Base-by-base conservation (phyloP, 2,329 filamentous ascomycete species). In the Ophiostoma himal-ulmi region DNA sequence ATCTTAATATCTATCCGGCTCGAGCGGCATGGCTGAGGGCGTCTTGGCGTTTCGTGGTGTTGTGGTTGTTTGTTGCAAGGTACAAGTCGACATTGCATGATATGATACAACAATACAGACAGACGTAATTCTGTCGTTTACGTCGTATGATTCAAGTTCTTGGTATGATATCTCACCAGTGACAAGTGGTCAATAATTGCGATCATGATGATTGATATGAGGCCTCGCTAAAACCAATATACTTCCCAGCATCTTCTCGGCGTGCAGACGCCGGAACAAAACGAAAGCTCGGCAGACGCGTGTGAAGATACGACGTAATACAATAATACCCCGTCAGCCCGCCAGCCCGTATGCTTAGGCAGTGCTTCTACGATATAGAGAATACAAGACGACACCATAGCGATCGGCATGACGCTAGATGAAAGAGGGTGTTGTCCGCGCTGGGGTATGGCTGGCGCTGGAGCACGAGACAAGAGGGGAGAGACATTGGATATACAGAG, bases 21-120 rank as follows among this genome's bases (percentile, higher is more conserved):
- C 52, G 52, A 57, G 52, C 52, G 52, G 52, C 52, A 57, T 57
- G 52, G 52, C 52, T 57, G 52, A 30, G n/a, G 52, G n/a, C n/a
- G 52, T 26, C 52, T 57, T 57, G 52, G 52, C 52, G 52, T 57
- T 57, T 26, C 52, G 52, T 57, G n/a, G 52, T 57, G 52, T 48
- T 48, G 22, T 14, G n/a, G 52, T 57, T 54, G 52, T 57, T 57
- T 57, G 52, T 57, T 26, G n/a, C 52, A 57, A 57, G 22, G 52
- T 57, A 57, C 52, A 30, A 30, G 30, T 30, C 22, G n/a, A 57
- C 52, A 44, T 11, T 41, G 5, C 39, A 57, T 57, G 52, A 57
- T 26, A 57, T 57, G 52, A 57, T 57, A 17, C 44, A 48, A 48
- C 44, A n/a, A 5, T 48, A 17, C 13, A 44, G 14, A 44, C 41